A percentile compares a stretch with the other conserved stretches of the same genome.
These are phyloP conservation scores for Tricharina praecox DNA, from an alignment of 495 filamentous ascomycete species.

Conservation along the genomic window DNA sequence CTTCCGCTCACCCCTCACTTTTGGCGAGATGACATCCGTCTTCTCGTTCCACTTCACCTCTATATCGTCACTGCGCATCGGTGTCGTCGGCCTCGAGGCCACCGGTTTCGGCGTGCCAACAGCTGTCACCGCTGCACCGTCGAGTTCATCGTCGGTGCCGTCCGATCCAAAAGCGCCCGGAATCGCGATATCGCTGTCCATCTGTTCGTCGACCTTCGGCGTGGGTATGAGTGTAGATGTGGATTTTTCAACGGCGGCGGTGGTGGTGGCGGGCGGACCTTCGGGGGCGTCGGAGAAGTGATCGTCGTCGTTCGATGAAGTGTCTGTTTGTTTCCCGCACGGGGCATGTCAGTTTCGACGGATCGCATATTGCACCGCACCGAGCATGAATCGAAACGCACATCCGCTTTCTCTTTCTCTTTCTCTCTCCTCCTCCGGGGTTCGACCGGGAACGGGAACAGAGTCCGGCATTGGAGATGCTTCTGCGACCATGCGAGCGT, in stretches of 20 bases:
- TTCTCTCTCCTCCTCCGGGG: no score
- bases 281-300: conserved; percentile 27
- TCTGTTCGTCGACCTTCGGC: no score
- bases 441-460: no score
- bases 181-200: conserved; percentile 4
- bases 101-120: background rate
- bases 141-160: background rate
- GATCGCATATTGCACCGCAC: no score
- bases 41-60: conserved; percentile 31
- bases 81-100: background rate
- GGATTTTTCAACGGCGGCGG: no score
- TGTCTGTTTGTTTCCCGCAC: no score
- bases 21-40: conserved; percentile 19
- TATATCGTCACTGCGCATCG: conserved; percentile 32
- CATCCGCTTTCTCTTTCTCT: background rate
- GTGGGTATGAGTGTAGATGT: background rate
- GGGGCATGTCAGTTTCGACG: no score
- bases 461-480: no score
- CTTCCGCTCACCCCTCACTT: conserved; percentile 17
- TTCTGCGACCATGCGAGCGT: no score
- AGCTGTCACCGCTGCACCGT: no score
- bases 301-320: conserved; percentile 25
- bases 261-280: conserved; percentile 14
- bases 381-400: no score
- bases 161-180: conserved; percentile 9